Evolutionary conservation across 257 asterid genomes (phyloP).

Genomic region (Capsicum chinense): DNA sequence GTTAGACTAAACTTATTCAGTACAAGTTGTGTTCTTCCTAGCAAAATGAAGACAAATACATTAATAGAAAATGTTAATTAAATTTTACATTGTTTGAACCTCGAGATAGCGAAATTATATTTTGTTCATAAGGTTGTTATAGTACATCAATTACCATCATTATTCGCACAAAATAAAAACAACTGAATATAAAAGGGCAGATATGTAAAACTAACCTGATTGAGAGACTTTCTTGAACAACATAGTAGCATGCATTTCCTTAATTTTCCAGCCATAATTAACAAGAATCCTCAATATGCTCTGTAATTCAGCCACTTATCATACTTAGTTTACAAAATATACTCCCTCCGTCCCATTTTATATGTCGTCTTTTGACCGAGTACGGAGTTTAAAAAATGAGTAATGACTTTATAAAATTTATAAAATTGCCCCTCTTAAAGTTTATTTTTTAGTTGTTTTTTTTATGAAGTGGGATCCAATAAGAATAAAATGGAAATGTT

Average conservation of each 20-base stretch:
- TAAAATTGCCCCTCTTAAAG: too few relatives aligned
- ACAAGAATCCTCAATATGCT: conserved; percentile 2
- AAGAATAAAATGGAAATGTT: too few relatives aligned
- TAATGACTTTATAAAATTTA: too few relatives aligned
- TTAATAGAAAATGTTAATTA: not conserved
- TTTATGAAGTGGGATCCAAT: too few relatives aligned
- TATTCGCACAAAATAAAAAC: not conserved
- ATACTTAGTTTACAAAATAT: not conserved
- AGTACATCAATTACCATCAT: not conserved
- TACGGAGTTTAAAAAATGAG: too few relatives aligned
- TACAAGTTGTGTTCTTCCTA: not conserved
- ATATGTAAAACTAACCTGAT: conserved; percentile 33
- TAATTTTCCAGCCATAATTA: conserved; percentile 63
- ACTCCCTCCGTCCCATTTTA: too few relatives aligned
- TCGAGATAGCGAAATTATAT: not conserved
- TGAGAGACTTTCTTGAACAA: conserved; percentile 59
- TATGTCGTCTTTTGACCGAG: too few relatives aligned
- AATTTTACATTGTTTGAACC: not conserved
- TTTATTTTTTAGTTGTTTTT: too few relatives aligned
- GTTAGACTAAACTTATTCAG: not conserved
- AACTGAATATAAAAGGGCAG: not conserved
- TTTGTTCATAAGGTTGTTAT: not conserved
- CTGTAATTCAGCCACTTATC: conserved; percentile 31
- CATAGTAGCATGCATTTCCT: conserved; percentile 68
- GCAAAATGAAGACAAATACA: not conserved